Evolutionary conservation across 495 filamentous ascomycete genomes (phyloP).

Genomic region (Tuber microsphaerosporum): DNA sequence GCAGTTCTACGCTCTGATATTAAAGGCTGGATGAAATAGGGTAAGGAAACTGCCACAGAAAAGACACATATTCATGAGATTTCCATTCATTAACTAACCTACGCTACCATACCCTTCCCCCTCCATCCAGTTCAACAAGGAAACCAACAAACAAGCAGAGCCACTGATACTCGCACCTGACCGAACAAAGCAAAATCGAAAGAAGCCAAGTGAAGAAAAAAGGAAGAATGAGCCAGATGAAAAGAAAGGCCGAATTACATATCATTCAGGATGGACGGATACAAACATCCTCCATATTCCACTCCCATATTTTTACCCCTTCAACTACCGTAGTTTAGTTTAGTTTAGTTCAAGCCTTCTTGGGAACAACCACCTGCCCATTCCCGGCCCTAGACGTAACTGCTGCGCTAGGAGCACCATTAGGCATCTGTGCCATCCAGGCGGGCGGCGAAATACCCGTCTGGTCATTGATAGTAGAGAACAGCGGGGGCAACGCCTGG

Average conservation of each 20-base stretch:
- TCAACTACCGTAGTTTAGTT: background rate
- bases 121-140: background rate
- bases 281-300: background rate
- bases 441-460: conserved; percentile 67
- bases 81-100: conserved; percentile 3
- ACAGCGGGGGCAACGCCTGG: conserved; percentile 69
- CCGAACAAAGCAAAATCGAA: background rate
- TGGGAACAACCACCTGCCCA: background rate
- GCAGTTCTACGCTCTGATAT: background rate
- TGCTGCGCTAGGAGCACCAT: background rate
- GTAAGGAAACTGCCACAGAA: background rate
- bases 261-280: background rate
- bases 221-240: background rate
- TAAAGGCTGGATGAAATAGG: background rate
- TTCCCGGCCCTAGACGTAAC: background rate
- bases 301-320: background rate
- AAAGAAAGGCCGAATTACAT: background rate
- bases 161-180: background rate
- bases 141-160: background rate
- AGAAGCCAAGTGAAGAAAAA: background rate
- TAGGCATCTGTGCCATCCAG: conserved; percentile 48
- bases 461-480: conserved; percentile 76
- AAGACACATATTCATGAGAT: background rate
- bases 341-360: background rate
- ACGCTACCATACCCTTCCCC: background rate